phyloP scores from a whole-genome alignment of 441 rosid genomes.

The Theobroma grandiflorum region DNA sequence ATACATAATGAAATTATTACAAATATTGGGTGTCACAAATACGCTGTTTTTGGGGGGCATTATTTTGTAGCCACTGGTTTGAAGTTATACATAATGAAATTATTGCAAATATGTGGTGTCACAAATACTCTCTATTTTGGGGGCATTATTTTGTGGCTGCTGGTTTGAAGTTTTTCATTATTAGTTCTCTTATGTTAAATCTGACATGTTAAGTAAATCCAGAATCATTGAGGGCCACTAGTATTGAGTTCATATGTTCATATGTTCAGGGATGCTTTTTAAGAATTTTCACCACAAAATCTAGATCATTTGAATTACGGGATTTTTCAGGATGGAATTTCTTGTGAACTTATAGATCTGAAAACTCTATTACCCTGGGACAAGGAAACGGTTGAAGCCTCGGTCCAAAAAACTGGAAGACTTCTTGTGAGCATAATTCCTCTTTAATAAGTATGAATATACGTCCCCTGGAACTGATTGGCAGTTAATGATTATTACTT shows the following conservation, averaged over 20 bases:
- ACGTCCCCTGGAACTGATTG: background rate
- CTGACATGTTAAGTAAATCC: background rate
- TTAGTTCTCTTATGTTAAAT: background rate
- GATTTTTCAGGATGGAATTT: conserved; percentile 82
- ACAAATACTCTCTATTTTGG: background rate
- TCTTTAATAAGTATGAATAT: background rate
- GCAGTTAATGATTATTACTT: conserved; percentile 18
- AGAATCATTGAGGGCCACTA: background rate
- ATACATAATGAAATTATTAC: background rate
- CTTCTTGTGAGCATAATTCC: conserved; percentile 65
- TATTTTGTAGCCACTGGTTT: background rate
- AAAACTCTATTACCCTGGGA: conserved; percentile 95
- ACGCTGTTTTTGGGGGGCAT: background rate
- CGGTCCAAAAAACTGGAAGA: conserved; percentile 87
- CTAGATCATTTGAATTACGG: background rate
- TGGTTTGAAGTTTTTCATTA: background rate
- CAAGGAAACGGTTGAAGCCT: conserved; percentile 87
- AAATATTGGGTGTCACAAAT: background rate
- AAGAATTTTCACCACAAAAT: background rate
- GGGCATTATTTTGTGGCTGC: background rate
- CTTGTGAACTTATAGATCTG: conserved; percentile 91
- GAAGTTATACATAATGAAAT: background rate
- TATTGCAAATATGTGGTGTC: background rate
- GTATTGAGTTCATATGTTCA: background rate
- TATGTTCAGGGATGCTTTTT: background rate